A percentile compares a stretch with the other conserved stretches of the same genome.
Evolutionary conservation across 371 early-diverging fungal genomes (phyloP).

Genomic region (Circinella umbellata): DNA sequence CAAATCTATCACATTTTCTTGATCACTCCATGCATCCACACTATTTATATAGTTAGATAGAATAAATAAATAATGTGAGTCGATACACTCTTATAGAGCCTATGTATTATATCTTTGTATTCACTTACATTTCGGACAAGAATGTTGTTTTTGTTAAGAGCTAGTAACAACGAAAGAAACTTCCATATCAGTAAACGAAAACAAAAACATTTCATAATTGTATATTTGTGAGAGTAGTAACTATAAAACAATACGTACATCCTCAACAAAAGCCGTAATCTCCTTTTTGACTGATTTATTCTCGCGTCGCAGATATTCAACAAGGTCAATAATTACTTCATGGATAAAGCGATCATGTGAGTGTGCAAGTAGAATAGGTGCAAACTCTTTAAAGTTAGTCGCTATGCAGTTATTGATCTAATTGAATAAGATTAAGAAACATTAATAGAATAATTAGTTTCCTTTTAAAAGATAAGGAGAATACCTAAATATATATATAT

Average conservation of each 20-base stretch:
- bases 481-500: too few species aligned
- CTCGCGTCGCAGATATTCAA: conserved; percentile 34
- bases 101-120: background rate
- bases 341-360: conserved; percentile 22
- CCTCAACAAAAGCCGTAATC: conserved; percentile 20
- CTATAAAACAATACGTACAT: conserved; percentile 22
- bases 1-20: conserved; percentile 29
- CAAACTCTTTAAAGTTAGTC: conserved; percentile 30
- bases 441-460: background rate
- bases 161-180: background rate
- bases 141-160: conserved; percentile 21
- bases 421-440: background rate
- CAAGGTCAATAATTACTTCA: conserved; percentile 33
- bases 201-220: too few species aligned
- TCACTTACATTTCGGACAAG: conserved; percentile 44
- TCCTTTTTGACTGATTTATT: conserved; percentile 20
- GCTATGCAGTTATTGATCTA: conserved; percentile 39
- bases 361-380: conserved; percentile 16
- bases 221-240: background rate
- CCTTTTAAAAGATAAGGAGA: background rate
- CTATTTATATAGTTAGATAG: conserved; percentile 20
- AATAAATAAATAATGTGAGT: background rate
- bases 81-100: too few species aligned
- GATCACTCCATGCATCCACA: conserved; percentile 30
- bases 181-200: too few species aligned